Base-by-base conservation (phyloP, 345 rosid genomes). In the Firmiana major region DNA sequence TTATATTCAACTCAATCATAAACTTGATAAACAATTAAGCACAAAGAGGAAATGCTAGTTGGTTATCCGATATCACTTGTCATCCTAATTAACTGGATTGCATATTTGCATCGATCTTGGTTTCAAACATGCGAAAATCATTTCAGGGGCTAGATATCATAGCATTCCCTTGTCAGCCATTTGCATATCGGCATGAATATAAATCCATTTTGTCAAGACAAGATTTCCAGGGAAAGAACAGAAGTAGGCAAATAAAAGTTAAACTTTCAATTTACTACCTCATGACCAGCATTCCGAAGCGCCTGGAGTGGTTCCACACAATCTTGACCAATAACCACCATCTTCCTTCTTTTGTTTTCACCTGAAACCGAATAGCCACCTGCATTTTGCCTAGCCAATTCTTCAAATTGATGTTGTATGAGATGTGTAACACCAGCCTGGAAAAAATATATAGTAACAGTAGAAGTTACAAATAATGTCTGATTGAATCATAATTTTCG, bases 281-380 rank as follows among this genome's bases (percentile, higher is more conserved):
- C 95, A 45, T 80, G 88, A 65, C 90, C 88, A 78, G 84, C 88
- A 78, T 69, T 86, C 63, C 93, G 92, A 69, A 93, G 97, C 40
- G 98, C 97, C 89, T 91, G 87, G 58, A 96, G 97, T n/a, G 99
- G 99, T 85, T 96, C 99, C 45, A 93, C 75, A 74, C 92, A 88
- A 82, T 90, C 90, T 84, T 91, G 98, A 82, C 94, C 91, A 74
- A 93, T 89, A 78, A 96, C 90, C 63, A 91, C 85, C 81, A 92
- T 76, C 79, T 90, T 92, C 75, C 91, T 86, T 81, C 81, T 83
- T 80, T 88, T 85, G 45, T 81, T 83, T 63, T 83, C 87, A 71
- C 82, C 83, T 17, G 78, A 78, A 80, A 10, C 83, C 60, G 9
- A 73, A 69, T 63, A 66, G 19, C 74, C 78, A 31, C 59, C 80